phyloP scores from a whole-genome alignment of 495 filamentous ascomycete genomes.

The Trichoderma orchidacearum region DNA sequence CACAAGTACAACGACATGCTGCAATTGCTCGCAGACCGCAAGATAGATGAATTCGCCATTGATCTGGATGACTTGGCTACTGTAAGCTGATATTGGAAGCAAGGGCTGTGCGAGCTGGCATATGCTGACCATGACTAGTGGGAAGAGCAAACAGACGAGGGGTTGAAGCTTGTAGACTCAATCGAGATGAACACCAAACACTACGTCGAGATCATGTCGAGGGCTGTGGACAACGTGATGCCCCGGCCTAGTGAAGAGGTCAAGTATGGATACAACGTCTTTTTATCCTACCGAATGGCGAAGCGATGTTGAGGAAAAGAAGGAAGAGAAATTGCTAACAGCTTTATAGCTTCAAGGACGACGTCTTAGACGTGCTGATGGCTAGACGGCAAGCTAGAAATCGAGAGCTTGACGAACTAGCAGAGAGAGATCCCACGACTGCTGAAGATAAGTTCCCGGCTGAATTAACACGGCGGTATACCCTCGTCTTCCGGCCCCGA shows the following conservation, averaged over 20 bases:
- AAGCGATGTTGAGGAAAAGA: constrained; percentile 1
- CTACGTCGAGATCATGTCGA: constrained; percentile 82
- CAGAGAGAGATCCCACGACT: constrained; percentile 49
- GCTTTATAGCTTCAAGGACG: constrained; percentile 69
- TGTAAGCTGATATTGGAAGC: constrained; percentile 22
- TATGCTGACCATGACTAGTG: constrained; percentile 35
- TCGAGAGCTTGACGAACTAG: constrained; percentile 50
- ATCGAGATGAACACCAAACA: constrained; percentile 86
- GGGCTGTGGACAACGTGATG: constrained; percentile 78
- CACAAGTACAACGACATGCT: constrained; percentile 86
- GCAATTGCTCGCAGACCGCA: constrained; percentile 74
- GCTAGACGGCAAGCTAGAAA: constrained; percentile 81
- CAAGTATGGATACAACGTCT: constrained; percentile 40
- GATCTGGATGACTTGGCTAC: constrained; percentile 77
- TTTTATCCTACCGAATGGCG: too few relatives aligned
- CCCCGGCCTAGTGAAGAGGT: constrained; percentile 65
- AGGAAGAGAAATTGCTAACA: constrained; percentile 4
- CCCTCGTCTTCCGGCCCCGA: constrained; percentile 85
- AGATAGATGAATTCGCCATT: constrained; percentile 59
- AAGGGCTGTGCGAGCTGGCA: background rate
- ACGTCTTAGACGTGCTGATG: constrained; percentile 94
- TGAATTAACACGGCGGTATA: constrained; percentile 85
- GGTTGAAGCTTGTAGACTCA: constrained; percentile 66
- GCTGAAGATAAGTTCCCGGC: constrained; percentile 66
- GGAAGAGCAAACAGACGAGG: constrained; percentile 54